phyloP scores from a whole-genome alignment of 805 yeast species.

The Kodamaea kaohsiungensis region DNA sequence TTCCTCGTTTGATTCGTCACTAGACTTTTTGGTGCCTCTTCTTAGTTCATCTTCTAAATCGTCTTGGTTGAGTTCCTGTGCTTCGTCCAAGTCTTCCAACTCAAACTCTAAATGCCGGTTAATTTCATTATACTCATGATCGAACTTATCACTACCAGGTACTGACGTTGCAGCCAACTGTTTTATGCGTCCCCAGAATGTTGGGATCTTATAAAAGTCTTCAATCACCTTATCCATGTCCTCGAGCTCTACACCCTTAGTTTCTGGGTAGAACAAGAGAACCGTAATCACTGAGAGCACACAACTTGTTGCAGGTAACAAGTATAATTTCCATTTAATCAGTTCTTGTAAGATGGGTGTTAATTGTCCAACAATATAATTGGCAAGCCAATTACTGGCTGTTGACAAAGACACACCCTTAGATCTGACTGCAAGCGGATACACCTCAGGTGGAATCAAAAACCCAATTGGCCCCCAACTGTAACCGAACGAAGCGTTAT shows the following conservation, averaged over 20 bases:
- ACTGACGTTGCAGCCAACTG: conserved; percentile 6
- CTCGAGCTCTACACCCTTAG: conserved; percentile 46
- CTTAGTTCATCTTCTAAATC: not conserved
- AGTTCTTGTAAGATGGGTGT: conserved; percentile 43
- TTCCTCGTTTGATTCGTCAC: not conserved
- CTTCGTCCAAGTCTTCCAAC: conserved; percentile 5
- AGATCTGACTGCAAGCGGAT: conserved; percentile 42
- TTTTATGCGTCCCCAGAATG: conserved; percentile 15
- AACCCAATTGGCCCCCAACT: conserved; percentile 51
- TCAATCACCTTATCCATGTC: conserved; percentile 41
- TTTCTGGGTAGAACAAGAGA: conserved; percentile 40
- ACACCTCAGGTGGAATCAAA: conserved; percentile 45
- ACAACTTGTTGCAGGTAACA: conserved; percentile 43
- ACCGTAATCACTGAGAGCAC: conserved; percentile 36
- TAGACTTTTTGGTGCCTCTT: not conserved
- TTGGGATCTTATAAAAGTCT: conserved; percentile 27
- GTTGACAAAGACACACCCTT: conserved; percentile 47
- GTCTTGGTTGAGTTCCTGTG: not conserved
- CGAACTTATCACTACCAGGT: not conserved
- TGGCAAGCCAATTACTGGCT: conserved; percentile 47
- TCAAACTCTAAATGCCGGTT: conserved; percentile 3
- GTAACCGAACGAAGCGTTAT: conserved; percentile 46
- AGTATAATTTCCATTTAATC: conserved; percentile 43
- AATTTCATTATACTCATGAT: not conserved
- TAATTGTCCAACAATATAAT: conserved; percentile 46